Evolutionary conservation across 805 yeast species (phyloP), one percentile per base, ranked within the genome.

Genomic region (Nakazawaea populi): DNA sequence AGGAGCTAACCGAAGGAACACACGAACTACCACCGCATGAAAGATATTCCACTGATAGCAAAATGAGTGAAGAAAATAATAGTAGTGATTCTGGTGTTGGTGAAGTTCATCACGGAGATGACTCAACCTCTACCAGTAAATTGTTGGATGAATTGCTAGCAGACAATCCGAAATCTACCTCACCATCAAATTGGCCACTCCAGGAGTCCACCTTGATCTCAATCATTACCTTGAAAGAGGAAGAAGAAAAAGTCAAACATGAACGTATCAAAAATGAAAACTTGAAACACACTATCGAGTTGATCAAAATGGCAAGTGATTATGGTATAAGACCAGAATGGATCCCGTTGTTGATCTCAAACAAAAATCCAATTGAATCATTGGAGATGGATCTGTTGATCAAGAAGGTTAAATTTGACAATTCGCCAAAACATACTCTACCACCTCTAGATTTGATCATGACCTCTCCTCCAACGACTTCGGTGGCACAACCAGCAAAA

Each of bases 231-330:
- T 63, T 70, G 36, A 67, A 67, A 56, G 63, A 64, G 2, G 77
- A 74, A 52, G 75, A 75, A 55, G 80, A 74, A 51, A 65, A 62
- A 49, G 67, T 76, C 4, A 66, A 60, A 51, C 75, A 68, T 48
- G 76, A 73, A 48, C 58, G 65, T 37, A 51, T 65, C 34, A 67
- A 66, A 48, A 56, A 60, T 36, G 68, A 68, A 36, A 67, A 63
- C 48, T 64, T 70, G 30, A 51, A 57, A 5, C 57, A 67, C 5
- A 63, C 73, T 1, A 46, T 75, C 9, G 74, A 74, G 42, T 56
- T 75, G 10, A 54, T 76, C 36, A 64, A 60, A 36, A 55, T 63
- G 42, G 69, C 62, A 57, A 44, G 52, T 2, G 46, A 56, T 2
- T 43, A 53, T 27, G 60, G 60, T 5, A 51, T 63, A 2, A 56